phyloP scores from a whole-genome alignment of 2,329 filamentous ascomycete genomes.

The Penicillium sp. region DNA sequence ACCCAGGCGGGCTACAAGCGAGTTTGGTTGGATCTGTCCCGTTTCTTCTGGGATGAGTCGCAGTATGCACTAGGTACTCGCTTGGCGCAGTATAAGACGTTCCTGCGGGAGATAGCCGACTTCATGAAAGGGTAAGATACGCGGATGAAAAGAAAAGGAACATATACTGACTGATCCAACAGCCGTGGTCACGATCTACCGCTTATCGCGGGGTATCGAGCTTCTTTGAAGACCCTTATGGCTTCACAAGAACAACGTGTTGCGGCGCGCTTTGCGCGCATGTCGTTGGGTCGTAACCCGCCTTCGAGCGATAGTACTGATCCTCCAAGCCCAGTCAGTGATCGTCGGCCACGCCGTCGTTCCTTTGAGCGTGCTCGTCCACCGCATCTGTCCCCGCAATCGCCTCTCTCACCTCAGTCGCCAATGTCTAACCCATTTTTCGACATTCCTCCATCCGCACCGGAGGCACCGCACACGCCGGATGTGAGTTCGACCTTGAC shows the following conservation, averaged over 20 bases:
- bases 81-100: constrained; percentile 51
- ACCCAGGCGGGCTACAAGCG: constrained; percentile 42
- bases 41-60: constrained; percentile 47
- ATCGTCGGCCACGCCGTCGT: constrained; percentile 29
- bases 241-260: constrained; percentile 31
- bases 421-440: constrained; percentile 30
- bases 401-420: constrained; percentile 29
- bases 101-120: constrained; percentile 47
- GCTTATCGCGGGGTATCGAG: constrained; percentile 27
- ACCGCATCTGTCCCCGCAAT: constrained; percentile 24
- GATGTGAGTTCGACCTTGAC: constrained; percentile 9
- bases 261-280: constrained; percentile 23
- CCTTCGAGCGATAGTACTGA: constrained; percentile 27
- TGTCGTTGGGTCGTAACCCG: constrained; percentile 24
- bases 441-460: constrained; percentile 30
- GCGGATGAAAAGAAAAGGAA: neutral
- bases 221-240: constrained; percentile 27
- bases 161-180: constrained; percentile 17
- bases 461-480: constrained; percentile 36
- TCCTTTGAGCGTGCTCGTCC: constrained; percentile 38
- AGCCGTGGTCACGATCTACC: constrained; percentile 29
- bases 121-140: constrained; percentile 47
- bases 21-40: constrained; percentile 52
- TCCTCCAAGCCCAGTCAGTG: constrained; percentile 27
- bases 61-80: constrained; percentile 48